These are phyloP conservation scores for Macrocybe gigantea DNA, from an alignment of 768 basidiomycete species.

Conservation along the genomic window DNA sequence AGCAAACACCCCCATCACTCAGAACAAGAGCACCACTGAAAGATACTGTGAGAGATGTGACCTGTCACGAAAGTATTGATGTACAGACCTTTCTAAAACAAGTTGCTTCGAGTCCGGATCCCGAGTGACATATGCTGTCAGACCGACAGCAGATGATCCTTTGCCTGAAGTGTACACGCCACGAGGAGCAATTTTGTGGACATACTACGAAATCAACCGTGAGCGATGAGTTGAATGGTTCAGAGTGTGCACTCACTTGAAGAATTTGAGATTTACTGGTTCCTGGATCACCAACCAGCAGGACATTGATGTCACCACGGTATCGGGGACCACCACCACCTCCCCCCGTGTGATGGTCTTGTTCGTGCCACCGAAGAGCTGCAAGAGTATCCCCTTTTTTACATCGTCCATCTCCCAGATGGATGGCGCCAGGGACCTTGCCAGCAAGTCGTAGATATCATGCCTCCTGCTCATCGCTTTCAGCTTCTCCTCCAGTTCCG, in stretches of 20 bases:
- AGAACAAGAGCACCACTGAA: slow-evolving; percentile 86
- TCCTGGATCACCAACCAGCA: slow-evolving; percentile 97
- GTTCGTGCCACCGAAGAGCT: slow-evolving; percentile 97
- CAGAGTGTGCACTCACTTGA: slow-evolving; percentile 44
- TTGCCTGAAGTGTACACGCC: slow-evolving; percentile 98
- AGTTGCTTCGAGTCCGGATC: slow-evolving; percentile 98
- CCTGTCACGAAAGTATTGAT: background rate
- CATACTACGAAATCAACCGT: slow-evolving; percentile 56
- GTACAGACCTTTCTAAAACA: slow-evolving; percentile 82
- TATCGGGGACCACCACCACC: slow-evolving; percentile 96
- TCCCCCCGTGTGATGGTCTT: slow-evolving; percentile 87
- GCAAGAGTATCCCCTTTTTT: slow-evolving; percentile 95
- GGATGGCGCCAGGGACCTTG: slow-evolving; percentile 84
- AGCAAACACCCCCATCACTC: slow-evolving; percentile 95
- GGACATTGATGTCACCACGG: slow-evolving; percentile 95
- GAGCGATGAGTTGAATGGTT: background rate
- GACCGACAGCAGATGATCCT: slow-evolving; percentile 96
- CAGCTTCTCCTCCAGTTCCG: slow-evolving; percentile 77
- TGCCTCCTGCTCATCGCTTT: slow-evolving; percentile 63
- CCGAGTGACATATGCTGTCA: slow-evolving; percentile 97
- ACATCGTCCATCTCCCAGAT: slow-evolving; percentile 99
- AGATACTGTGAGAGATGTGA: slow-evolving; percentile 1
- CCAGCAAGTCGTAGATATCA: slow-evolving; percentile 83
- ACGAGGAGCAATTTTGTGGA: slow-evolving; percentile 96
- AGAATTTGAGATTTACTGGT: slow-evolving; percentile 95